Base-by-base conservation (phyloP, 2,329 filamentous ascomycete species). In the Penicillium sp. region DNA sequence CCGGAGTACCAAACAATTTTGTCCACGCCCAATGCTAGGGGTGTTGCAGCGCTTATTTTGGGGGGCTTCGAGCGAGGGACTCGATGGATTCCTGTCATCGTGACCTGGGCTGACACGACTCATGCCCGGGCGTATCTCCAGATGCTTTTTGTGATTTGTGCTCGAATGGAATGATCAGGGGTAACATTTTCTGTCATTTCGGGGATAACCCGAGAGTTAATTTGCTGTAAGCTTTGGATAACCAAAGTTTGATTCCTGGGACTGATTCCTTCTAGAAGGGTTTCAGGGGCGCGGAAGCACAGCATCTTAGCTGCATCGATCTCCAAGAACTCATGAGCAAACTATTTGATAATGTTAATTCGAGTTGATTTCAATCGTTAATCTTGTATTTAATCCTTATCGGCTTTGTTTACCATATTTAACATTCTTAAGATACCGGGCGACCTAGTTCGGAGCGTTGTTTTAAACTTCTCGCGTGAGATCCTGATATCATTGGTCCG, bases 1-100 rank as follows among this genome's bases (percentile, higher is more conserved):
- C 43, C 31, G 13, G 59, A 59, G 25, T 54, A 48, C 16, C 25
- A 33, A n/a, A 50, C 52, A 5, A 35, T 59, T 4, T 16, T 58
- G 14, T 47, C 31, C 11, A 61, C 56, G 13, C 56, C 56, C 1
- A 37, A 51, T 16, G 50, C 26, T 14, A 33, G 37, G 8, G 59
- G 53, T 2, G 50, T 56, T 19, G 53, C 51, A 21, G 45, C 45
- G 10, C 26, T 61, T 19, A 31, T 54, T 31, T 23, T 56, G 13
- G 51, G 56, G 25, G 54, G 50, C 4, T 57, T 50, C 31, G 27
- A 48, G 25, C 51, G 43, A 21, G 54, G 51, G 2, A 48, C 43
- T 3, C 49, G 33, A 43, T 44, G 48, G 43, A 54, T 61, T 47
- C 19, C 47, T 26, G 25, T 21, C 1, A 39, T 54, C 23, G 7